Conservation (phyloP, 2,329 filamentous ascomycete genomes). For the Rhynchosporium secalis region DNA sequence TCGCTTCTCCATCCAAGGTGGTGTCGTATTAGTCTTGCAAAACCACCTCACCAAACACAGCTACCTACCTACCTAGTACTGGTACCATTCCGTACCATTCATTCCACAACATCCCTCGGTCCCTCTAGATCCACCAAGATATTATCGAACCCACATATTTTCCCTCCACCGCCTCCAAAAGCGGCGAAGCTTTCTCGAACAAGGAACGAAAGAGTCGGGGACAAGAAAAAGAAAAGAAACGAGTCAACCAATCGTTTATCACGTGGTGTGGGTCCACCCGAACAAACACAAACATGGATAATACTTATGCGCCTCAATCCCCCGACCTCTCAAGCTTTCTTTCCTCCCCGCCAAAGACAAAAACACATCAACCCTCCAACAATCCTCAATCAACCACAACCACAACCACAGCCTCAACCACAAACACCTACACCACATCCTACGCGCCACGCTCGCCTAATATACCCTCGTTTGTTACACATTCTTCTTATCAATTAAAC, state of each 20-base stretch:
- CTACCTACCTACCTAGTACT: no score
- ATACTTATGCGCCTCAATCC: conserved; percentile 40
- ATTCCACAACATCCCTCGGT: neutral
- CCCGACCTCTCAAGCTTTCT: conserved; percentile 40
- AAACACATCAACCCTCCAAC: conserved; percentile 28
- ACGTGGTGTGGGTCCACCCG: neutral
- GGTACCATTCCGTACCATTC: no score
- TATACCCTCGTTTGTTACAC: conserved; percentile 28
- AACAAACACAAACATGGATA: conserved; percentile 29
- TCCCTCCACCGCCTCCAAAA: conserved; percentile 15
- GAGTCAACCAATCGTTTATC: conserved; percentile 2
- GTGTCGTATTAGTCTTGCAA: conserved; percentile 34
- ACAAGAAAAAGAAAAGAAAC: conserved; percentile 6
- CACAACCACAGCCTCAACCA: conserved; percentile 15
- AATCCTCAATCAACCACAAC: neutral
- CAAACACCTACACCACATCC: conserved; percentile 13
- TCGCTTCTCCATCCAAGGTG: neutral
- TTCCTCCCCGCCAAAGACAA: conserved; percentile 29
- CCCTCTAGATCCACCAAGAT: no score
- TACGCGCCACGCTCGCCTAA: conserved; percentile 37
- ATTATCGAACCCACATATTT: neutral
- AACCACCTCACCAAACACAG: conserved; percentile 9
- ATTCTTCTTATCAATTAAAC: conserved; percentile 15
- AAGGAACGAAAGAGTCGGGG: neutral
- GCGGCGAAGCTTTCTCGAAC: conserved; percentile 2